These are phyloP conservation scores for Fusarium chuoi DNA, from an alignment of 2,329 filamentous ascomycete species.

Conservation along the genomic window DNA sequence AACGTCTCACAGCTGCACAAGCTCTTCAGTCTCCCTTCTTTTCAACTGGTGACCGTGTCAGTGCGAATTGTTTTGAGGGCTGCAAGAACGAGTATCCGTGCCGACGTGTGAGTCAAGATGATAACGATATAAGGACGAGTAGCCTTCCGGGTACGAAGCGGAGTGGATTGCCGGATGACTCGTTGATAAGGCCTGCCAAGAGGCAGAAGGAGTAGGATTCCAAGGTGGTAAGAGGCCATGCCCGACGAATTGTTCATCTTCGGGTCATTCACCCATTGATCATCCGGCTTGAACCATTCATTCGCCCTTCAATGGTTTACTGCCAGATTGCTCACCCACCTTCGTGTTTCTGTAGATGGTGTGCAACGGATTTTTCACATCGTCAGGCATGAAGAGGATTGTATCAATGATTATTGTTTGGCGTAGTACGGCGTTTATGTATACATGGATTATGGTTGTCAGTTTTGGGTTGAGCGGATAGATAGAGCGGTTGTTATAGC, in stretches of 20 bases:
- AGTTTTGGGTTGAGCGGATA: not conserved
- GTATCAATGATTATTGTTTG: not conserved
- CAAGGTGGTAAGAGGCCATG: not conserved
- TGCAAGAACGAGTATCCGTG: conserved; percentile 89
- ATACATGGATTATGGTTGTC: not conserved
- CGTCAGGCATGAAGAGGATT: not conserved
- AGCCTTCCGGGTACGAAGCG: conserved; percentile 92
- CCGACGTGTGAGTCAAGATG: conserved; percentile 89
- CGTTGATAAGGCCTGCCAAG: conserved; percentile 71
- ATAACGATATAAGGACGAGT: conserved; percentile 92
- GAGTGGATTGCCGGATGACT: conserved; percentile 85
- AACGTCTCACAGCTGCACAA: conserved; percentile 85
- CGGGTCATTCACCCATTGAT: not conserved
- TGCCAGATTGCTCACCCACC: not conserved
- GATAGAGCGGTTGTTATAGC: not conserved
- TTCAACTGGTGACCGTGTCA: conserved; percentile 75
- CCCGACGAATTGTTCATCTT: not conserved
- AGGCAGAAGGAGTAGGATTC: conserved; percentile 65
- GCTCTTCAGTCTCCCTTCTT: conserved; percentile 95
- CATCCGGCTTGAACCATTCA: too few species aligned
- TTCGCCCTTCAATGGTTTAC: not conserved
- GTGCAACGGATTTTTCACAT: not conserved
- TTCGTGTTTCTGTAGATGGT: not conserved
- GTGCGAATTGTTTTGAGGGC: conserved; percentile 89
- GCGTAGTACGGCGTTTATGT: conserved; percentile 31